Base-by-base conservation (phyloP, 305 asterid genomes). In the Solanum aculeatissimum region DNA sequence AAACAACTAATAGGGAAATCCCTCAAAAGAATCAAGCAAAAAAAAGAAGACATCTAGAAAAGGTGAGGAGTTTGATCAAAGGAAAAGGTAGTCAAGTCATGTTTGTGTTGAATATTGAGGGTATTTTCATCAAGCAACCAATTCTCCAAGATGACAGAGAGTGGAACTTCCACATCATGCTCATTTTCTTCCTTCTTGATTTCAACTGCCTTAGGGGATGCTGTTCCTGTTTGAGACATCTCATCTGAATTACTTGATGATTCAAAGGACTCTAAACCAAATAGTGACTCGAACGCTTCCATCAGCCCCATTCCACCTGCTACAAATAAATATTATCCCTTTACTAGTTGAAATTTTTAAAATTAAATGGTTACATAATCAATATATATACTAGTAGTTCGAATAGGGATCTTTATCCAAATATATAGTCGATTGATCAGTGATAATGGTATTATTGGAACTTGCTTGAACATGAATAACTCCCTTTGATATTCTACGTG, bases 111-210 rank as follows among this genome's bases (percentile, higher is more conserved):
- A 74, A 74, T 74, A 66, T 32, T 66, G 74, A 32, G 74, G 13
- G 81, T 74, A 74, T 47, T 74, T 74, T 91, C 95, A 81, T 92
- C 96, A 4, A 95, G 84, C 47, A 94, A 86, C 97, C 97, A 92
- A 83, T 86, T 93, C 87, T 94, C 98, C 38, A 94, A 57, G 89
- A 88, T 83, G 14, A 47, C 53, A 0, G 96, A 89, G 9, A 95
- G 71, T 0, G 94, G 93, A 23, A 74, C 9, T 25, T 32, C 23
- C 23, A 16, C 74, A 8, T 74, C 74, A 16, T 47, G 9, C 47
- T 71, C 57, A 47, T 74, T 74, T 27, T 45, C 81, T 74, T 74
- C 81, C 12, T 47, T 74, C 62, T 74, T 74, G 40, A 74, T 74
- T 74, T 74, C 81, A 27, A 87, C 84, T 60, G 6, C 78, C 51